phyloP scores from a whole-genome alignment of 2,329 filamentous ascomycete genomes.

The Diplodia corticola region DNA sequence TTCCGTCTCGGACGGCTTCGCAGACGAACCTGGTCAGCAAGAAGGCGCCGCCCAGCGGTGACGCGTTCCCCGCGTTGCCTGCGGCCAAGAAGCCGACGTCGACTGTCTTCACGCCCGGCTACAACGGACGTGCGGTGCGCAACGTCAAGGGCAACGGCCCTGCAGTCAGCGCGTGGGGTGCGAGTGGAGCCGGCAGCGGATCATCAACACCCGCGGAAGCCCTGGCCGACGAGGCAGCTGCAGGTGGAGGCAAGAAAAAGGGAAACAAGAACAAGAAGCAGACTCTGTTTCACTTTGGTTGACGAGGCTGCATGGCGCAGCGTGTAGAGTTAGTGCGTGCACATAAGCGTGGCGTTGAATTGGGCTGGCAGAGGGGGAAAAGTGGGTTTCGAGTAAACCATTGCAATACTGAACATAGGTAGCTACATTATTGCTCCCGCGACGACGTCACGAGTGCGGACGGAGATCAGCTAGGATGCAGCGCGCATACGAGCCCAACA shows the following conservation, averaged over 20 bases:
- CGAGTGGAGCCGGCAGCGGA: conserved; percentile 31
- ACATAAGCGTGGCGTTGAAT: conserved; percentile 19
- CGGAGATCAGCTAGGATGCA: background rate
- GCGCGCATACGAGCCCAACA: background rate
- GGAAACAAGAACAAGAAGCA: conserved; percentile 54
- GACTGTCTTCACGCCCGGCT: conserved; percentile 53
- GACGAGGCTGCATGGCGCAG: conserved; percentile 15
- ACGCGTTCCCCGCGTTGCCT: conserved; percentile 82
- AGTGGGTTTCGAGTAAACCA: conserved; percentile 9
- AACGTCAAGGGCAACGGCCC: conserved; percentile 41
- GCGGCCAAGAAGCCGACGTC: conserved; percentile 69
- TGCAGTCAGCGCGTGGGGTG: conserved; percentile 44
- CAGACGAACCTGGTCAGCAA: conserved; percentile 27
- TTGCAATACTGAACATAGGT: background rate
- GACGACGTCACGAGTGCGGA: conserved; percentile 5
- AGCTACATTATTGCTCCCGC: background rate
- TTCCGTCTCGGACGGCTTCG: conserved; percentile 36
- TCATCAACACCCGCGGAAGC: conserved; percentile 26
- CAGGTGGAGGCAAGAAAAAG: conserved; percentile 44
- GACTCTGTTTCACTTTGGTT: conserved; percentile 53
- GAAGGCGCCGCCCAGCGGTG: conserved; percentile 35
- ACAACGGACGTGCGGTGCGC: conserved; percentile 47
- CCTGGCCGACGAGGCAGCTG: conserved; percentile 24
- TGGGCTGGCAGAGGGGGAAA: background rate
- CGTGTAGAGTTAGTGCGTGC: conserved; percentile 5